Evolutionary conservation across 2,329 filamentous ascomycete species (phyloP).

Genomic region (Colletotrichum sp.): DNA sequence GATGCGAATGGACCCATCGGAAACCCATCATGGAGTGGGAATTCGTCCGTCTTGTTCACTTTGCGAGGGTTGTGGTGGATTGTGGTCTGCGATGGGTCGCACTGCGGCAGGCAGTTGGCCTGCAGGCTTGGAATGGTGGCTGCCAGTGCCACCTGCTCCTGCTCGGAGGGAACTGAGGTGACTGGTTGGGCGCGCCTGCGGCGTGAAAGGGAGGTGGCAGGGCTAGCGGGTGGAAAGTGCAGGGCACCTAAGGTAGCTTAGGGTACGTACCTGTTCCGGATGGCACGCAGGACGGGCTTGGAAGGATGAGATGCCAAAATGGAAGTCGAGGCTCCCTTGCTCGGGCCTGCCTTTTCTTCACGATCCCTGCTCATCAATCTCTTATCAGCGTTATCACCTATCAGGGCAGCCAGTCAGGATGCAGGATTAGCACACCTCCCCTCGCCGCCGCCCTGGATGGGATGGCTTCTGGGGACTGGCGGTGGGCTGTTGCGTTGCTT

Average conservation of each 20-base stretch:
- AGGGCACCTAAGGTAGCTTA: background rate
- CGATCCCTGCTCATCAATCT: background rate
- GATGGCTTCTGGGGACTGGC: background rate
- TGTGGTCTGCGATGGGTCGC: background rate
- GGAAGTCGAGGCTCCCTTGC: background rate
- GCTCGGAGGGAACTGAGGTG: background rate
- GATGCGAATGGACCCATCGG: background rate
- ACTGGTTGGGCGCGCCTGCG: background rate
- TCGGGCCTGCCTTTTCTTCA: background rate
- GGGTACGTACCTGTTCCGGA: background rate
- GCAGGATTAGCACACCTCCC: background rate
- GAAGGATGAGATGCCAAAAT: background rate
- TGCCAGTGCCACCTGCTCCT: background rate
- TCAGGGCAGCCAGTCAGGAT: background rate
- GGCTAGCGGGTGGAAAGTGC: background rate
- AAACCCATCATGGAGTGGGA: background rate
- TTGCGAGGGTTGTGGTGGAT: background rate
- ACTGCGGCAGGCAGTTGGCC: background rate
- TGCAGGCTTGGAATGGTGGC: background rate
- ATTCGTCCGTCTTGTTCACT: background rate
- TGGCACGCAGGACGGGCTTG: background rate
- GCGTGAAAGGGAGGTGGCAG: background rate
- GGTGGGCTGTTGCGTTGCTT: background rate
- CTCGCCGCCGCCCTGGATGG: background rate
- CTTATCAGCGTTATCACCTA: conserved; percentile 6